phyloP scores from a whole-genome alignment of 2,329 filamentous ascomycete genomes.

The Allantophomopsis lycopodina region DNA sequence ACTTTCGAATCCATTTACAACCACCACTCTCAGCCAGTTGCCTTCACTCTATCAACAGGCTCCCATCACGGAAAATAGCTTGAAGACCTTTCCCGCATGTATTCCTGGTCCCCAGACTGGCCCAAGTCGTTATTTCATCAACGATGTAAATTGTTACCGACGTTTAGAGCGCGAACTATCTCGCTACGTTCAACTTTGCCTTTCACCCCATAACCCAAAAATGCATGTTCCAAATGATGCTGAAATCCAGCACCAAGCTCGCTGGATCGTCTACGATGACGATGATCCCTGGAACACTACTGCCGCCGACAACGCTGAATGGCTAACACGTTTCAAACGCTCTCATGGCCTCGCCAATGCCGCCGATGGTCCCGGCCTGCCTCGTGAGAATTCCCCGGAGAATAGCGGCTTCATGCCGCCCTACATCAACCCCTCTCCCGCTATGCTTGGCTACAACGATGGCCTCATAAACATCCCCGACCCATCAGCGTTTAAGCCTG shows the following conservation, averaged over 20 bases:
- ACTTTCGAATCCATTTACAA: not conserved
- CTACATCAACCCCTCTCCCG: constrained; percentile 29
- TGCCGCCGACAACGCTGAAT: constrained; percentile 48
- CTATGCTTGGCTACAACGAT: constrained; percentile 17
- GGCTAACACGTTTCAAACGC: constrained; percentile 49
- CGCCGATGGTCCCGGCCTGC: constrained; percentile 35
- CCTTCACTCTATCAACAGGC: too few relatives aligned
- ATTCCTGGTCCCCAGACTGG: not conserved
- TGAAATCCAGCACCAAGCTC: constrained; percentile 50
- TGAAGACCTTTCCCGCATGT: too few relatives aligned
- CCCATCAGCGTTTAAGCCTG: constrained; percentile 3
- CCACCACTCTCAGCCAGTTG: not conserved
- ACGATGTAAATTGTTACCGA: constrained; percentile 46
- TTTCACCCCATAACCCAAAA: constrained; percentile 46
- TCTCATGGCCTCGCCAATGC: constrained; percentile 34
- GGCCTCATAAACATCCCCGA: not conserved
- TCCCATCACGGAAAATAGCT: too few relatives aligned
- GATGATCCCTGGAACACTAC: constrained; percentile 54
- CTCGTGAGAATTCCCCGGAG: constrained; percentile 18
- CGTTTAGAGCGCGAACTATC: constrained; percentile 37
- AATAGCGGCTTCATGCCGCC: constrained; percentile 40
- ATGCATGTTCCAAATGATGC: constrained; percentile 42
- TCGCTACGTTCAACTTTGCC: constrained; percentile 36
- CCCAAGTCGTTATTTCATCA: constrained; percentile 30
- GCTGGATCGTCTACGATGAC: constrained; percentile 50